Percentiles rank a stretch among this genome's conserved stretches.
These are phyloP conservation scores for Kodamaea fungicola DNA, from an alignment of 1,139 yeast genomes.

Conservation along the genomic window DNA sequence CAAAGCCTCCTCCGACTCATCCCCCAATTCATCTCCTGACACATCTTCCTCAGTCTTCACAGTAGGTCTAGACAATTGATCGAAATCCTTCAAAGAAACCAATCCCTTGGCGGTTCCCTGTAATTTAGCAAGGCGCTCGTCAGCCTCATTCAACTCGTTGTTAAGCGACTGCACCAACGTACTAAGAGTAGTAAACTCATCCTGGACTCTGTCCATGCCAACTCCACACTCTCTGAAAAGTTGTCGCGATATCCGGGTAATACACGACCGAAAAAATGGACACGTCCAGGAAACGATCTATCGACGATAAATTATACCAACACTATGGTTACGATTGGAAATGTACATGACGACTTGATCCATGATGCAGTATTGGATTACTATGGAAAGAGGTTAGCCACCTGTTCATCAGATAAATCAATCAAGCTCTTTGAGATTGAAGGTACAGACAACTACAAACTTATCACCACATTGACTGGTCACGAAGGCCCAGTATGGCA, in stretches of 20 bases:
- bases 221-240: neutral
- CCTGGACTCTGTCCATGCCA: conserved; percentile 20
- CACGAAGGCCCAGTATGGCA: conserved; percentile 99
- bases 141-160: conserved; percentile 20
- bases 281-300: conserved; percentile 7
- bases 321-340: conserved; percentile 65
- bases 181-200: conserved; percentile 22
- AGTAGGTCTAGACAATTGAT: conserved; percentile 5
- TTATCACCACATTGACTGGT: conserved; percentile 76
- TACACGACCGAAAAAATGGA: conserved; percentile 5
- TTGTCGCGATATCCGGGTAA: conserved; percentile 7
- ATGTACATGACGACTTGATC: conserved; percentile 84
- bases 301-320: no score
- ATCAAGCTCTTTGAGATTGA: conserved; percentile 90
- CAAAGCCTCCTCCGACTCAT: conserved; percentile 10
- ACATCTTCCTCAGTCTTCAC: neutral
- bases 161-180: conserved; percentile 19
- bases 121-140: conserved; percentile 18
- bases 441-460: conserved; percentile 69
- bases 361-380: conserved; percentile 97
- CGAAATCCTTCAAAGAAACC: conserved; percentile 18
- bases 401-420: conserved; percentile 92
- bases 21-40: neutral
- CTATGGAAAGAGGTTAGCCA: conserved; percentile 92
- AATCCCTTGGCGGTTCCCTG: conserved; percentile 21